Base-by-base conservation (phyloP, 768 basidiomycete species). In the Xerocomus brunneocitrinus region DNA sequence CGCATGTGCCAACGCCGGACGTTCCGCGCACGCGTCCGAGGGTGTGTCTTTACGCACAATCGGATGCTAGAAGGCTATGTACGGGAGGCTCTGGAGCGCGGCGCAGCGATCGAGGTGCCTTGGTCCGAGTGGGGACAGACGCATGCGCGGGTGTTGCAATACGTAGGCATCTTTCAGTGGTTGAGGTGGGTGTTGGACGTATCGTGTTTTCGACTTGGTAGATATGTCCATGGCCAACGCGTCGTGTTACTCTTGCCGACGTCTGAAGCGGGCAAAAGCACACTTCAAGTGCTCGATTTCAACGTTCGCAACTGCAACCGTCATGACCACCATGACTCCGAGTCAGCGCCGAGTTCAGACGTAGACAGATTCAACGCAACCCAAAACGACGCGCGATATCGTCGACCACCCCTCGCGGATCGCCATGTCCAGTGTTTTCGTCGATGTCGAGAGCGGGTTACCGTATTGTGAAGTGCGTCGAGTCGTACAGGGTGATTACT, bases 121-220 rank as follows among this genome's bases (percentile, higher is more conserved):
- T 78, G 77, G 77, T 54, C 59, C 2, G 62, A 62, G 25, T 78
- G 77, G 77, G 76, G 76, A 5, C 70, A 58, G 3, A 44, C 45
- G 5, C 55, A 71, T 9, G 67, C 75, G 45, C 61, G 77, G 6
- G 65, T 72, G 50, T 22, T 75, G 10, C 57, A 58, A 12, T 63
- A 68, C 8, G 36, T 55, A 8, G 59, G 52, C 1, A 54, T 53
- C 27, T 76, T 74, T 56, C 67, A 71, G 41, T 79, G 77, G 78
- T 58, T 76, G 31, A 66, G 75, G 74, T 75, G 42, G 24, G 65
- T 52, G 8, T n/a, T 14, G 4, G 2, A 8, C 16, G 13, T 4
- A 5, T 19, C 8, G 3, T 0, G 58, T 55, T 48, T 50, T 25
- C 19, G 70, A 3, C 49, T 61, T 24, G 52, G 53, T 40, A 75